Base-by-base conservation (phyloP, 495 filamentous ascomycete species). In the Aspergillus sclerotioniger region DNA sequence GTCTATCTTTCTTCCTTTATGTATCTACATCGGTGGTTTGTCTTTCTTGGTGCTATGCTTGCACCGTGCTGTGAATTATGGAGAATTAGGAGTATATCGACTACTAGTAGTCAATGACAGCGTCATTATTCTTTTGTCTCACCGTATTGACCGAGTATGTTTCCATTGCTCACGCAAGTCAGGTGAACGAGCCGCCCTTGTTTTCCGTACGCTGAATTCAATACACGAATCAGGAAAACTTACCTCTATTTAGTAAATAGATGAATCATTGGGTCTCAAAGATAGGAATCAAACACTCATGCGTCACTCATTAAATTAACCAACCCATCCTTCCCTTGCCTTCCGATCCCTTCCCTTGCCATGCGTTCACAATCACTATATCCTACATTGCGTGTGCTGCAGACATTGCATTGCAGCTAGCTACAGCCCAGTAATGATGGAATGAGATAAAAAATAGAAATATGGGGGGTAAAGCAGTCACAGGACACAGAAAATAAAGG, bases 1-100 rank as follows among this genome's bases (percentile, higher is more conserved):
- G 16, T 51, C 33, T 53, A 25, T 53, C 33, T 53, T 46, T 35
- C 19, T 21, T 41, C 28, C 41, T 55, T 21, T 46, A 13, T 53
- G 33, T 53, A 53, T 53, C 20, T 39, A 41, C 51, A 21, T 28
- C 51, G 15, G 25, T 17, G 33, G 8, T 39, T 56, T 19, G 13
- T 51, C 20, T 17, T 29, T 21, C 17, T 28, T 19, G 19, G 25
- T 25, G 25, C 25, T 25, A 25, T 25, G 25, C 25, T 25, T 25
- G 25, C 25, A 25, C 25, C 25, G 25, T 25, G 25, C 25, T 25
- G 25, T 25, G 25, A 25, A 25, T 25, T 25, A 25, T 25, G 25
- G 25, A 25, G 25, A 25, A 25, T 5, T 25, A 25, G 25, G 25
- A 25, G 25, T 25, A 25, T 5, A 25, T 25, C 5, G 5, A 25